Conservation (phyloP, 1,284 basidiomycete species). For the Schizophyllum commune region DNA sequence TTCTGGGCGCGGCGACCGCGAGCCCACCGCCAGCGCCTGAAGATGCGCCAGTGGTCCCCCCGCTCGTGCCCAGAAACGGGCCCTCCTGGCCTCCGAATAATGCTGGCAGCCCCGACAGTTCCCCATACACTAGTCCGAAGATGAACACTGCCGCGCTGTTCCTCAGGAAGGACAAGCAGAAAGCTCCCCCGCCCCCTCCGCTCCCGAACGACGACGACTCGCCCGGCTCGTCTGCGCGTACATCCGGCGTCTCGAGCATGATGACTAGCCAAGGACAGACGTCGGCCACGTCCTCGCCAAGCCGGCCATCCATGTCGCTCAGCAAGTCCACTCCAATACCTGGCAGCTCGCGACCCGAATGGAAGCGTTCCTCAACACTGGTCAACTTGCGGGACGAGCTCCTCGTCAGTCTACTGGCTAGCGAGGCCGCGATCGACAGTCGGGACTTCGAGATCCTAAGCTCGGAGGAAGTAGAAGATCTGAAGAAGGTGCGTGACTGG, state of each 20-base stretch:
- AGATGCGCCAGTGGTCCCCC: not conserved
- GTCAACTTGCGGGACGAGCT: conserved; percentile 67
- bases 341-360: not conserved
- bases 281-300: conserved; percentile 3
- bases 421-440: conserved; percentile 81
- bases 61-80: not conserved
- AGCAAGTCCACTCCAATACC: conserved; percentile 6
- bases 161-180: conserved; percentile 45
- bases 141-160: conserved; percentile 35
- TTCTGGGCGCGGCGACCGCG: not conserved
- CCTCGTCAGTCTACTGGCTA: conserved; percentile 75
- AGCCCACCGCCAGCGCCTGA: not conserved
- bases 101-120: not conserved
- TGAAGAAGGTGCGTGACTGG: conserved; percentile 67
- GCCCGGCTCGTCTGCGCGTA: conserved; percentile 4
- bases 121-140: not conserved
- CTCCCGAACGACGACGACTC: conserved; percentile 16
- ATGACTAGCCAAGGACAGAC: not conserved
- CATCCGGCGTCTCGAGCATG: not conserved
- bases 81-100: not conserved
- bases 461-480: conserved; percentile 84
- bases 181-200: conserved; percentile 18
- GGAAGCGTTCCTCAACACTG: conserved; percentile 13
- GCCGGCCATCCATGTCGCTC: conserved; percentile 3
- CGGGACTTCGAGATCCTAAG: conserved; percentile 66